Base-by-base conservation (phyloP, 2,329 filamentous ascomycete species). In the Ceratocystis cubensis region DNA sequence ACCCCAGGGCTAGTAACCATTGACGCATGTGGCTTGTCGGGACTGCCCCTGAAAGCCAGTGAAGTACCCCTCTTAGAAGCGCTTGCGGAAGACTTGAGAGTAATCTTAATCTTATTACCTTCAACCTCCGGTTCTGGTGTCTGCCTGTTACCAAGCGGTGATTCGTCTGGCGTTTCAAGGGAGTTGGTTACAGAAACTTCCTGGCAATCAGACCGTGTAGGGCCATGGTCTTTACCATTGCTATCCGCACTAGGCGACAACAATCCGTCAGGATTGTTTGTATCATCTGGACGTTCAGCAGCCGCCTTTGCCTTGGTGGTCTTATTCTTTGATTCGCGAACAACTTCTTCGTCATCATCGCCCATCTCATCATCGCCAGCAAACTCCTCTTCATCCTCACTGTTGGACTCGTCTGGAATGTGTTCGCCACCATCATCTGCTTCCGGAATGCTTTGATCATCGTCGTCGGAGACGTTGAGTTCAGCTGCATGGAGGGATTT, bases 381-480 rank as follows among this genome's bases (percentile, higher is more conserved):
- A 17, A 82, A 79, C 1, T 84, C 80, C 37, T 83, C 83, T 3
- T 78, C 78, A 2, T 83, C 80, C 30, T 83, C 82, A 2, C 78
- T 2, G 45, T 86, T 83, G 2, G 78, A 78, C 57, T 82, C 82
- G 64, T 83, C 79, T 0, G 84, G 82, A 20, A 87, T 80, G 64
- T 89, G 86, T 5, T 86, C 86, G 30, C 86, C 84, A 30, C 81
- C 85, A 67, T 88, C 88, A 67, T 91, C 88, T 66, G 88, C 88
- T 10, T 86, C 88, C 63, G 88, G 87, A 57, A 89, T 87, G 68
- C 84, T 67, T 30, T 61, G 86, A 7, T 89, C 87, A 15, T 89
- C 84, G 22, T 78, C 78, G 37, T 78, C 30, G 4, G 15, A 25
- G 22, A 65, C 63, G 13, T 67, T 65, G 30, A 65, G 30, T 10